Base-by-base conservation (phyloP, 306 rosid species). In the Citrullus colocynthis region DNA sequence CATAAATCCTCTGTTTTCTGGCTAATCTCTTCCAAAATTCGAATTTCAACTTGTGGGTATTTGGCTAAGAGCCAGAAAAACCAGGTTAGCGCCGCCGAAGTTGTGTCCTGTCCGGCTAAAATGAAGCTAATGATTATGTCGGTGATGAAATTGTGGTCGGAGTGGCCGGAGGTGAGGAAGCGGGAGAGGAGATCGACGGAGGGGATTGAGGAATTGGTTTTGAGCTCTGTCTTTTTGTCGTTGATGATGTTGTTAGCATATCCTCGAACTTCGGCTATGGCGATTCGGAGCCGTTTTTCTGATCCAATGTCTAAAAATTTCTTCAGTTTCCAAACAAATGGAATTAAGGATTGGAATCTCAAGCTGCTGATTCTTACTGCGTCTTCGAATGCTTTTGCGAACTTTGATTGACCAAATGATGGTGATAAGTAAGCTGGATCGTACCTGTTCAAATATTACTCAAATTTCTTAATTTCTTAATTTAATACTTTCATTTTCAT, bases 41-140 rank as follows among this genome's bases (percentile, higher is more conserved):
- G 62, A 0, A 74, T 13, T 54, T 92, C 91, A 5, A 84, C 88
- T 0, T 67, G 49, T 0, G 87, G 89, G 81, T 88, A 59, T 7
- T 81, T 83, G 0, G 85, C 65, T 1, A 90, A 62, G 0, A 92
- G 87, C 94, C 92, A 91, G 77, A 91, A 89, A 74, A 88, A 87
- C 97, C 97, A 91, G 0, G 97, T 88, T 28, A 88, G 84, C 0
- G 92, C 91, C 0, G 88, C 83, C 0, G 92, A 91, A 9, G 94
- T 91, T 0, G 97, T 88, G 65, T 92, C 97, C 15, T 84, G 65
- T 0, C 97, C 97, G 0, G 95, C 93, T 0, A 92, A 69, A 0
- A 86, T 87, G 58, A 90, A 90, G 76, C 95, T 92, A 54, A 90
- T 87, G 39, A 88, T 84, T 0, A 92, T 85, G 64, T 92, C 93